Evolutionary conservation across 768 basidiomycete species (phyloP).

Genomic region (Tricholoma flavovirens): DNA sequence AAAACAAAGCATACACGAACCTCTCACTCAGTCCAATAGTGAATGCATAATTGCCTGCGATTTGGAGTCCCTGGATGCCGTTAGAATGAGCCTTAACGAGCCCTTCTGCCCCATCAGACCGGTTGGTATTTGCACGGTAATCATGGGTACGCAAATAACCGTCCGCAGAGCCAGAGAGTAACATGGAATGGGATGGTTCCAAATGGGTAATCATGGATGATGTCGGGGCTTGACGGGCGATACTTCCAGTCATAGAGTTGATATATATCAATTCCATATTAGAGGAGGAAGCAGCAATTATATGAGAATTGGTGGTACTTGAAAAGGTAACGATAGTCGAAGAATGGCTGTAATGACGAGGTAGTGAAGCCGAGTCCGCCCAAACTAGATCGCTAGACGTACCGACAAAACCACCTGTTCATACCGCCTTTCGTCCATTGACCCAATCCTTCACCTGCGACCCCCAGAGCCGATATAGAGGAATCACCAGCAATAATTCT

Average conservation of each 20-base stretch:
- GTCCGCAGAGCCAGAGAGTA: constrained; percentile 68
- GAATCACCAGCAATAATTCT: constrained; percentile 76
- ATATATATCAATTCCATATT: constrained; percentile 61
- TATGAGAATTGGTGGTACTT: constrained; percentile 43
- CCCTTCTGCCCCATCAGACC: constrained; percentile 42
- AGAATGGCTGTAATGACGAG: constrained; percentile 12
- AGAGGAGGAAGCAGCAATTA: constrained; percentile 54
- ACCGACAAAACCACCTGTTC: constrained; percentile 81
- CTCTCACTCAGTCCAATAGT: constrained; percentile 86
- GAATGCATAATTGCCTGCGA: constrained; percentile 72
- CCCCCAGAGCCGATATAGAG: constrained; percentile 61
- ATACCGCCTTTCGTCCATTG: constrained; percentile 81
- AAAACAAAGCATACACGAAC: constrained; percentile 32
- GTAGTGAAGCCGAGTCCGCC: neutral
- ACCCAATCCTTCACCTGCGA: constrained; percentile 61
- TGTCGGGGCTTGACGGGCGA: constrained; percentile 50
- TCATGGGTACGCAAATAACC: constrained; percentile 70
- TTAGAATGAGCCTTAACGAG: constrained; percentile 74
- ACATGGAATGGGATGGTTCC: constrained; percentile 54
- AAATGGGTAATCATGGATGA: constrained; percentile 62
- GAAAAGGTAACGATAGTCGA: constrained; percentile 35
- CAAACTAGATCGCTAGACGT: constrained; percentile 18
- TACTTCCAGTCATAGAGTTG: constrained; percentile 66
- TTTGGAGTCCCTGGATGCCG: constrained; percentile 78
- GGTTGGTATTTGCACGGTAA: constrained; percentile 53